These are phyloP conservation scores for Grigorovia yakushimaensis DNA, from an alignment of 805 yeast species.

Conservation along the genomic window DNA sequence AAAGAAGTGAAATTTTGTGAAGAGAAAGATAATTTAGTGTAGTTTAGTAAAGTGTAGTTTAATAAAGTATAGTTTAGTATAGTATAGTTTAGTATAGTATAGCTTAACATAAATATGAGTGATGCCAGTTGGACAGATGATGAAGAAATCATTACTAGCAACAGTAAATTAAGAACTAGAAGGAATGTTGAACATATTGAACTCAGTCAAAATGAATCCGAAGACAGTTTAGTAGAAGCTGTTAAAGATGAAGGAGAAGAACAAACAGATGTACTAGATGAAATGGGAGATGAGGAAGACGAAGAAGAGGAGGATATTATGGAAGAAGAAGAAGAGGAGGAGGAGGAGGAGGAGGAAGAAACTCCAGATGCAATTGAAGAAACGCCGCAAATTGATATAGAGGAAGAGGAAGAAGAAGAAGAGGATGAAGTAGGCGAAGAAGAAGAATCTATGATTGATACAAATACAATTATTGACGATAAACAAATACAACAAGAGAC, in stretches of 20 bases:
- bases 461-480: slow-evolving; percentile 4
- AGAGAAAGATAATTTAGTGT: background rate
- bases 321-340: slow-evolving; percentile 8
- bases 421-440: slow-evolving; percentile 14
- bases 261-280: background rate
- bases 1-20: background rate
- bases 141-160: background rate
- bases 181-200: background rate
- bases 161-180: slow-evolving; percentile 6
- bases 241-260: slow-evolving; percentile 1
- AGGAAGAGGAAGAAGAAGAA: slow-evolving; percentile 14
- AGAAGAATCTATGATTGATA: slow-evolving; percentile 9
- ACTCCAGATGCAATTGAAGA: slow-evolving; percentile 10
- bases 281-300: slow-evolving; percentile 2
- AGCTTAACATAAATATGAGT: no score
- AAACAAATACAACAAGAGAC: slow-evolving; percentile 50
- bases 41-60: no score
- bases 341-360: slow-evolving; percentile 14
- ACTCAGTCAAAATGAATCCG: background rate
- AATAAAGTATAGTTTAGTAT: no score
- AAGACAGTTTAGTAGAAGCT: background rate
- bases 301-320: slow-evolving; percentile 6
- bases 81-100: no score
- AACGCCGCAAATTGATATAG: slow-evolving; percentile 3
- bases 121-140: background rate